phyloP scores from a whole-genome alignment of 768 basidiomycete species.

The Termitomyces eurrhizus region DNA sequence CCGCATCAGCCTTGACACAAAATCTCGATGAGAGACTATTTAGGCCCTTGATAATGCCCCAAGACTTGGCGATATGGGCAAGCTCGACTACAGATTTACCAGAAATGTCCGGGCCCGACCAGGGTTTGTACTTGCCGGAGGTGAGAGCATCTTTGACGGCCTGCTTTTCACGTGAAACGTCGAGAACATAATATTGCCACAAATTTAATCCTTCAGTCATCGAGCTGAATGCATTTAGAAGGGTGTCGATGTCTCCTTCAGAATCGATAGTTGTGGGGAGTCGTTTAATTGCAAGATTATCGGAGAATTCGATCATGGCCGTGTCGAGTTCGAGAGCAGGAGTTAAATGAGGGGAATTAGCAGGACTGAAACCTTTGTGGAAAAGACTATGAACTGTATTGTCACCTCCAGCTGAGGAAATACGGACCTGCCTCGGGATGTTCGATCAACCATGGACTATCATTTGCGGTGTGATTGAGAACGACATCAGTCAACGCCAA shows the following conservation, averaged over 20 bases:
- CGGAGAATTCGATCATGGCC: conserved; percentile 80
- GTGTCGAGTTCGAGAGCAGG: conserved; percentile 92
- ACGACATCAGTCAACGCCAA: conserved; percentile 93
- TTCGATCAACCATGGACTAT: conserved; percentile 85
- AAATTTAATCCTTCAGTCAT: conserved; percentile 64
- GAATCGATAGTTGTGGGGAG: conserved; percentile 71
- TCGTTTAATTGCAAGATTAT: conserved; percentile 54
- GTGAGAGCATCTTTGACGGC: conserved; percentile 53
- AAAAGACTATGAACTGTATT: background rate
- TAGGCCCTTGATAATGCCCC: conserved; percentile 55
- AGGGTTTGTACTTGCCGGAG: conserved; percentile 41
- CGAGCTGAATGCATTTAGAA: conserved; percentile 61
- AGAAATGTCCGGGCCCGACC: conserved; percentile 57
- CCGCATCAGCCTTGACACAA: conserved; percentile 58
- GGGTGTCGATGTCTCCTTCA: conserved; percentile 59
- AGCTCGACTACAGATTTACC: conserved; percentile 63
- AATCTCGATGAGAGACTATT: conserved; percentile 62
- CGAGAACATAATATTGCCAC: conserved; percentile 95
- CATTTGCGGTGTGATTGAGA: conserved; percentile 95
- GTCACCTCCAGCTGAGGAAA: background rate
- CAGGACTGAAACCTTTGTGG: conserved; percentile 75
- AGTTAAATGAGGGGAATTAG: conserved; percentile 86
- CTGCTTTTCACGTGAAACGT: conserved; percentile 60
- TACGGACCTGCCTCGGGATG: conserved; percentile 91
- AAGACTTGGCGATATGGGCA: conserved; percentile 54